A percentile compares a stretch with the other conserved stretches of the same genome.
These are phyloP conservation scores for Entomortierella beljakovae DNA, from an alignment of 192 early-diverging fungal species.

Conservation along the genomic window DNA sequence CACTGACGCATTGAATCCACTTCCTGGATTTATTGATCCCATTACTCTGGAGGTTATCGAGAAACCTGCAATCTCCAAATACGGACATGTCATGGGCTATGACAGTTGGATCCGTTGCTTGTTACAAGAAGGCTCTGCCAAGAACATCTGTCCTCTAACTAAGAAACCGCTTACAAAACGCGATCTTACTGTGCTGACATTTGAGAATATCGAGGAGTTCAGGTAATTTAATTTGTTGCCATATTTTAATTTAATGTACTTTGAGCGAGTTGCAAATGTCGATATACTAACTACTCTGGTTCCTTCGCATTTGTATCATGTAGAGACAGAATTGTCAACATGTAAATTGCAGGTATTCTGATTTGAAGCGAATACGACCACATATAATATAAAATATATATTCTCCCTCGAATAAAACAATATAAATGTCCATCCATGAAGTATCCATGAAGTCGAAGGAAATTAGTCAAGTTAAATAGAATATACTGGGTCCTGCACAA, in stretches of 20 bases:
- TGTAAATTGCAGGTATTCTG: slow-evolving; percentile 31
- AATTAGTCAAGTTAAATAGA: too few species aligned
- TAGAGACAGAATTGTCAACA: slow-evolving; percentile 72
- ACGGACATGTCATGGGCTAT: slow-evolving; percentile 92
- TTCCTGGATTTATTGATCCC: slow-evolving; percentile 93
- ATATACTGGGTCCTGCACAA: too few species aligned
- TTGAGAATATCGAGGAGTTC: slow-evolving; percentile 86
- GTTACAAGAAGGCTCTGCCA: slow-evolving; percentile 78
- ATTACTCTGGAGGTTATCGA: slow-evolving; percentile 92
- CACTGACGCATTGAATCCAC: slow-evolving; percentile 77
- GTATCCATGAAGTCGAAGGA: too few species aligned
- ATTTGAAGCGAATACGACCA: not conserved
- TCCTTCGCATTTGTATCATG: not conserved
- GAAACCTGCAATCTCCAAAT: slow-evolving; percentile 95
- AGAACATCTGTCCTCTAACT: slow-evolving; percentile 93
- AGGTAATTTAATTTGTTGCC: slow-evolving; percentile 52
- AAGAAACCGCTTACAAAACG: slow-evolving; percentile 94
- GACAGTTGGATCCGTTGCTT: slow-evolving; percentile 92
- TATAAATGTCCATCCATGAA: too few species aligned
- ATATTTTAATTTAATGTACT: too few species aligned
- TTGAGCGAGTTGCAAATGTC: not conserved
- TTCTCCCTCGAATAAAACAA: too few species aligned
- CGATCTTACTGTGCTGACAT: slow-evolving; percentile 83
- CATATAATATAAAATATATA: too few species aligned
- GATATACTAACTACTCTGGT: not conserved